phyloP scores from a whole-genome alignment of 2,329 filamentous ascomycete species.

The Xylariaceae sp. region DNA sequence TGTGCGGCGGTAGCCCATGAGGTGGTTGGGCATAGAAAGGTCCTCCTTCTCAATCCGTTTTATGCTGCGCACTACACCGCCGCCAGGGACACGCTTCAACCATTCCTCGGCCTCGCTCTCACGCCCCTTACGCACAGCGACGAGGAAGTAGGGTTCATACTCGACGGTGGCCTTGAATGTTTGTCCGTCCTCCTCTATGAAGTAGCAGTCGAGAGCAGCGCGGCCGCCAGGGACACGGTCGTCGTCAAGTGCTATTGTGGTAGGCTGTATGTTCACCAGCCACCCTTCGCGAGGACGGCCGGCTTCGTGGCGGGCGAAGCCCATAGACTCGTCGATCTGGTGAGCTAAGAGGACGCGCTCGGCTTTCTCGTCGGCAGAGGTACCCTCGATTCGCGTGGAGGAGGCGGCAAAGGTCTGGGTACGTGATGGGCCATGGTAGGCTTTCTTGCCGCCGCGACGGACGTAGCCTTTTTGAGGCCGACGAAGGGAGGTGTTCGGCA shows the following conservation, averaged over 20 bases:
- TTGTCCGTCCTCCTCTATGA: conserved; percentile 81
- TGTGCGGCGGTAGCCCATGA: conserved; percentile 83
- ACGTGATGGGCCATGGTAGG: conserved; percentile 64
- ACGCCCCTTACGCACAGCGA: conserved; percentile 81
- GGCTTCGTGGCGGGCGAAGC: conserved; percentile 86
- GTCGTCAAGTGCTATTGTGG: conserved; percentile 68
- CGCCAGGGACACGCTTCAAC: conserved; percentile 72
- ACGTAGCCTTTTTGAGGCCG: conserved; percentile 63
- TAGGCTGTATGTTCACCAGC: conserved; percentile 94
- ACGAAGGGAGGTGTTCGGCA: conserved; percentile 59
- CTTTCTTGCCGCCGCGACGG: conserved; percentile 62
- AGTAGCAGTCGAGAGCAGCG: conserved; percentile 93
- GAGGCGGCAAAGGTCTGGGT: conserved; percentile 77
- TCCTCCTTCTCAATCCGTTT: conserved; percentile 87
- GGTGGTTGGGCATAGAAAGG: conserved; percentile 88
- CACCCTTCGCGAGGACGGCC: conserved; percentile 79
- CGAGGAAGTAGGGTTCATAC: conserved; percentile 94
- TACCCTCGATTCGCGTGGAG: conserved; percentile 72
- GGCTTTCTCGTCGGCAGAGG: conserved; percentile 87
- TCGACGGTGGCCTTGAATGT: conserved; percentile 96
- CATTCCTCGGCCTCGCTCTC: conserved; percentile 97
- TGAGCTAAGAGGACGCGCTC: conserved; percentile 81
- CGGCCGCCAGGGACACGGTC: conserved; percentile 78
- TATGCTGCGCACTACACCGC: conserved; percentile 76
- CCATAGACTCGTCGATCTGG: conserved; percentile 90